These are phyloP conservation scores for Actinidia polygama DNA, from an alignment of 179 eudicot species.

Conservation along the genomic window DNA sequence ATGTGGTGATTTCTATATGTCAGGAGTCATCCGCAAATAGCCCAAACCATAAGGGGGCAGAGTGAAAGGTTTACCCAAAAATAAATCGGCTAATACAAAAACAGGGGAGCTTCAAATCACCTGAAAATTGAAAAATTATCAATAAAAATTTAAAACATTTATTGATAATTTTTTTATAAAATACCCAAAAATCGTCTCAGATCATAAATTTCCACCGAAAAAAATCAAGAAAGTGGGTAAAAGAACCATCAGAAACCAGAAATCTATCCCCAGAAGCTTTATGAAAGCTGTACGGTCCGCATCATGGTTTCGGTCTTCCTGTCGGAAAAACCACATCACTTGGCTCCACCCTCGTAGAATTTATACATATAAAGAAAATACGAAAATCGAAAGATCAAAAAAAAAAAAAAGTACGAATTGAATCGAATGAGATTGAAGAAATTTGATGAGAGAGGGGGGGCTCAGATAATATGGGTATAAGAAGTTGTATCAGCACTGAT, in stretches of 20 bases:
- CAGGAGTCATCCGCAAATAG: no score
- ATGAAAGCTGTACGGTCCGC: slow-evolving; percentile 15
- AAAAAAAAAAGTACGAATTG: neutral
- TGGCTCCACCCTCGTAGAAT: neutral
- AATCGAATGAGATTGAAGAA: neutral
- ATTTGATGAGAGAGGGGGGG: neutral
- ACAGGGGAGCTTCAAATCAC: no score
- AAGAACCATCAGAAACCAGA: slow-evolving; percentile 8
- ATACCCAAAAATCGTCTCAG: no score
- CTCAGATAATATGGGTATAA: neutral
- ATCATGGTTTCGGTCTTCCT: slow-evolving; percentile 3
- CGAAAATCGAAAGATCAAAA: neutral
- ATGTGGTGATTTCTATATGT: no score
- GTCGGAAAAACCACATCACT: neutral
- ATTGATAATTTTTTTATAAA: no score
- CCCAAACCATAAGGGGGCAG: no score
- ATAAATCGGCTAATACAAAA: no score
- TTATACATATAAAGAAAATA: neutral
- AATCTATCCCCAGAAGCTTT: slow-evolving; percentile 8
- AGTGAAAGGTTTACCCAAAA: no score
- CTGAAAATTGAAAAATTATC: no score
- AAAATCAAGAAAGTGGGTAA: neutral
- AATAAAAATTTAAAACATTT: no score
- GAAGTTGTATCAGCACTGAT: slow-evolving; percentile 7
- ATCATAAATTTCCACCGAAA: neutral